Evolutionary conservation across 345 rosid species (phyloP), one percentile per base, ranked within the genome.

Genomic region (Populus euphratica): DNA sequence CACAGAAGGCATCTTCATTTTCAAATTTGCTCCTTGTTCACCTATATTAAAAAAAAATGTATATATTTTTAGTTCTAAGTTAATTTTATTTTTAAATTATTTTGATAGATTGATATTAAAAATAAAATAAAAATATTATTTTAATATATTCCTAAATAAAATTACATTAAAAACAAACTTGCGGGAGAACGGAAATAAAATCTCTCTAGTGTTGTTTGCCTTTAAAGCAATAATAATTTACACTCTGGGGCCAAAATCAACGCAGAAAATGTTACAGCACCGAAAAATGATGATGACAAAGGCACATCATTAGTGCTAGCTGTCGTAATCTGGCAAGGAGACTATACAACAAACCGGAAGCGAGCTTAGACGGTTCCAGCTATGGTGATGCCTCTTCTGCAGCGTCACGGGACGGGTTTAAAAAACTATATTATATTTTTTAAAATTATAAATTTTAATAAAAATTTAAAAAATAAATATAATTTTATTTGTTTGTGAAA

Each of bases 311-410:
- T 29, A 56, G 47, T 63, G 78, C 31, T 39, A 39, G 43, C 10
- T 63, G 41, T 7, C 50, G n/a, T 3, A 33, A 38, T 80, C n/a
- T 27, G 12, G 23, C 38, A 20, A 8, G 27, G 10, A 27, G 29
- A 62, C 73, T 67, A 33, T 71, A 69, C 56, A 77, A 21, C 21
- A 33, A 33, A 59, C 61, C 69, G 54, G 50, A 47, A 13, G 27
- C 56, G 16, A 64, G 68, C 25, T 25, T 9, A 49, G 47, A 35
- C 6, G 70, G 69, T 65, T 76, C 52, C 27, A 64, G 72, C 78
- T 78, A 82, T 0, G 82, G n/a, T 36, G 71, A 75, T 75, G 79
- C 77, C 73, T 75, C 44, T 6, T 72, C 85, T 13, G 38, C 31
- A 2, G 83, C 72, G 33, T 31, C 3, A 2, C 33, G 33, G 33